Evolutionary conservation across 495 filamentous ascomycete species (phyloP).

Genomic region (Podospora comata): DNA sequence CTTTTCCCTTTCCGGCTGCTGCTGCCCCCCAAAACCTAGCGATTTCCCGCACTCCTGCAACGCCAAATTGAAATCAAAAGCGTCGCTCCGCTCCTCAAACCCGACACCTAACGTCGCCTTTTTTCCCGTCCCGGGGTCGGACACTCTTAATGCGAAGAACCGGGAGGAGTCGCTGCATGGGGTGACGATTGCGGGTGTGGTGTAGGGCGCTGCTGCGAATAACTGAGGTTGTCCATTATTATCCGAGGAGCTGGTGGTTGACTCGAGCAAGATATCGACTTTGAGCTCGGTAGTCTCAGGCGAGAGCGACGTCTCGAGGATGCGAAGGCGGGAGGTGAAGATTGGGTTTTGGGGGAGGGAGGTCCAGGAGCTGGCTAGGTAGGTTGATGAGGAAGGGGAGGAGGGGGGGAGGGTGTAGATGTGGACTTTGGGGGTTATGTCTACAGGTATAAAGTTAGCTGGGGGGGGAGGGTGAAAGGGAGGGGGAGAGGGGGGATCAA

Average conservation of each 20-base stretch:
- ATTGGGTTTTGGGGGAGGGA: constrained; percentile 64
- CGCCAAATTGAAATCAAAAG: constrained; percentile 78
- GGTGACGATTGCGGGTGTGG: constrained; percentile 55
- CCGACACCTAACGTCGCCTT: constrained; percentile 79
- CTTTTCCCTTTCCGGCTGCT: constrained; percentile 21
- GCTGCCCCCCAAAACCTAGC: constrained; percentile 42
- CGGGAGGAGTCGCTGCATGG: constrained; percentile 68
- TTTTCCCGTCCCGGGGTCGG: constrained; percentile 60
- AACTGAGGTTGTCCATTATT: constrained; percentile 31
- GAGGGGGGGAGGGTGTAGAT: constrained; percentile 73
- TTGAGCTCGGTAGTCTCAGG: constrained; percentile 33
- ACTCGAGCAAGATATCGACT: constrained; percentile 72
- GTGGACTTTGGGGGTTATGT: constrained; percentile 65
- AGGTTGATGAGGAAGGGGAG: constrained; percentile 60
- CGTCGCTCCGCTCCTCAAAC: constrained; percentile 78
- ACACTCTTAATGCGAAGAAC: constrained; percentile 79
- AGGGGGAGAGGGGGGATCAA: background rate
- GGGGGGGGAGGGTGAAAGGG: background rate
- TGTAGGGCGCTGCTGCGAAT: constrained; percentile 79
- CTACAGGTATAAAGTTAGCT: constrained; percentile 8
- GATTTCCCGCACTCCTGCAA: constrained; percentile 64
- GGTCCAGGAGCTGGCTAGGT: constrained; percentile 75
- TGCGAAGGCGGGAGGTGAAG: constrained; percentile 76
- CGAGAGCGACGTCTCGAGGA: constrained; percentile 66
- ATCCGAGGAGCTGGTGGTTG: constrained; percentile 44